These are phyloP conservation scores for Arxiozyma heterogenica DNA, from an alignment of 1,139 yeast species.

Conservation along the genomic window DNA sequence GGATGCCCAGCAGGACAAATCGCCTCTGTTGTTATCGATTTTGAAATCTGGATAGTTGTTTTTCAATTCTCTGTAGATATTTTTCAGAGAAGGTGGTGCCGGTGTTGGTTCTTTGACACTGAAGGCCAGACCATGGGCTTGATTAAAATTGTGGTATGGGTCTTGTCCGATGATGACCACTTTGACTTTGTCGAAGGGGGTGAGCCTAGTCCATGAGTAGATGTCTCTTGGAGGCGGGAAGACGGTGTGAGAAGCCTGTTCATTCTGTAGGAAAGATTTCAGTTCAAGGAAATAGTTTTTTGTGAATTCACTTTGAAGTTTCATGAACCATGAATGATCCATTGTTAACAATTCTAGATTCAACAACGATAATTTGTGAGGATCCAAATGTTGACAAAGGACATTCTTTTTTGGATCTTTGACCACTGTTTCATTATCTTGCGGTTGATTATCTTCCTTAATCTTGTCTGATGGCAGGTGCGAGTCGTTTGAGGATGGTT, in stretches of 20 bases:
- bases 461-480: not conserved
- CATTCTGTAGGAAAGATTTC: slow-evolving; percentile 34
- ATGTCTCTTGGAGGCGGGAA: slow-evolving; percentile 74
- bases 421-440: not conserved
- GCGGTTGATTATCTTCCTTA: not conserved
- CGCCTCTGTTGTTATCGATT: slow-evolving; percentile 43
- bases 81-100: slow-evolving; percentile 84
- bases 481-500: slow-evolving; percentile 3
- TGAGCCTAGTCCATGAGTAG: slow-evolving; percentile 88
- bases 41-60: slow-evolving; percentile 64
- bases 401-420: slow-evolving; percentile 6
- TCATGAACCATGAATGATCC: slow-evolving; percentile 70
- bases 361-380: slow-evolving; percentile 47
- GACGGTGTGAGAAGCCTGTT: slow-evolving; percentile 30
- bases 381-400: slow-evolving; percentile 48
- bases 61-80: slow-evolving; percentile 72
- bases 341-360: slow-evolving; percentile 60
- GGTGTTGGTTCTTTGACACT: slow-evolving; percentile 76
- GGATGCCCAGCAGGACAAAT: slow-evolving; percentile 74
- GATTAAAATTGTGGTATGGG: slow-evolving; percentile 86
- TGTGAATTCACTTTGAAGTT: slow-evolving; percentile 60
- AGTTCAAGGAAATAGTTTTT: slow-evolving; percentile 78
- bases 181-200: slow-evolving; percentile 66
- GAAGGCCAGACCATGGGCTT: slow-evolving; percentile 95
- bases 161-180: slow-evolving; percentile 91